These are phyloP conservation scores for Wickerhamiella occidentalis DNA, from an alignment of 805 yeast genomes.

Conservation along the genomic window DNA sequence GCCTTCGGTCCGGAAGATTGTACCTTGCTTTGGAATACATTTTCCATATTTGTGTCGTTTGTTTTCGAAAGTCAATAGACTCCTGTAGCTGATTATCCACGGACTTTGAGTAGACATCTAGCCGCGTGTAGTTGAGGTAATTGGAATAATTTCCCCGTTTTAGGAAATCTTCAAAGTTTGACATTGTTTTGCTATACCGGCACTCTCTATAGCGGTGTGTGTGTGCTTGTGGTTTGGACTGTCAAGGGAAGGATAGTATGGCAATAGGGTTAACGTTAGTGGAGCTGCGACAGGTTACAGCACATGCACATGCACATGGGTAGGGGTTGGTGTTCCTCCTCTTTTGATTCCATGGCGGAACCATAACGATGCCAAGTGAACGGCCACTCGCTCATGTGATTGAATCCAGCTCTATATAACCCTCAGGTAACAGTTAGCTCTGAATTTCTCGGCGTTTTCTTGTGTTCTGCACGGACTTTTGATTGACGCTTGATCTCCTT, in stretches of 20 bases:
- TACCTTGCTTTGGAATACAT: slow-evolving; percentile 70
- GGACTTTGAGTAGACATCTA: neutral
- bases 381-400: neutral
- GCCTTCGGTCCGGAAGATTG: slow-evolving; percentile 54
- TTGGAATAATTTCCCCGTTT: slow-evolving; percentile 8
- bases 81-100: neutral
- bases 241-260: neutral
- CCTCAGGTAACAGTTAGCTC: too few relatives aligned
- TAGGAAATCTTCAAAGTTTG: slow-evolving; percentile 4
- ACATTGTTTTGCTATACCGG: neutral
- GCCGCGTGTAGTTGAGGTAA: slow-evolving; percentile 7
- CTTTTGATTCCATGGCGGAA: neutral
- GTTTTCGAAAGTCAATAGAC: neutral
- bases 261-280: neutral
- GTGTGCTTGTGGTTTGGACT: neutral
- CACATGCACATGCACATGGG: slow-evolving; percentile 7
- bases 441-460: neutral
- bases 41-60: slow-evolving; percentile 54
- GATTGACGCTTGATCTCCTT: neutral
- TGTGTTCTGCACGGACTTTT: neutral
- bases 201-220: too few relatives aligned
- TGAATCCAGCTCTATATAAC: too few relatives aligned
- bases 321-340: neutral
- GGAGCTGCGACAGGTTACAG: neutral
- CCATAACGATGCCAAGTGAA: neutral